Conservation (phyloP, 2,329 filamentous ascomycete genomes). For the Ampelomyces quisqualis region DNA sequence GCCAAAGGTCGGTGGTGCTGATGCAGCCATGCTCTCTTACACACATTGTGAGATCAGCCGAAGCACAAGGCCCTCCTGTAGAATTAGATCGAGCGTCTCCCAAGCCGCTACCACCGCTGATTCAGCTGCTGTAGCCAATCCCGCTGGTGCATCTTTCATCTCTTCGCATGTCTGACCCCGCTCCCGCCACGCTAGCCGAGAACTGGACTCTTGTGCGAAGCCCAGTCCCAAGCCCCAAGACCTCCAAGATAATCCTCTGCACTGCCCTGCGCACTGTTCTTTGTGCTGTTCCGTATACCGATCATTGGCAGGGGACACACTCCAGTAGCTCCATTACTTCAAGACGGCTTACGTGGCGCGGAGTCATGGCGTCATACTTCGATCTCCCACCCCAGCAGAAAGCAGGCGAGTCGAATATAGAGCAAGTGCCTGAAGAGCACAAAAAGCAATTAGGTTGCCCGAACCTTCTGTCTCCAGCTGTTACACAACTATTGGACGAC, state of each 20-base stretch:
- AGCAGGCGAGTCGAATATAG: slow-evolving; percentile 13
- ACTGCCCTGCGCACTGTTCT: slow-evolving; percentile 12
- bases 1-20: no score
- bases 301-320: slow-evolving; percentile 8
- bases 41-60: no score
- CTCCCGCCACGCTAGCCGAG: slow-evolving; percentile 5
- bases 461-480: slow-evolving; percentile 32
- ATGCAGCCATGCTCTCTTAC: no score
- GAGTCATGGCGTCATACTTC: slow-evolving; percentile 41
- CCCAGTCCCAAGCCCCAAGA: no score
- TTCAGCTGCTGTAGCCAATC: slow-evolving; percentile 7
- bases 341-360: slow-evolving; percentile 4
- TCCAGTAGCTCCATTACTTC: neutral
- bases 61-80: no score
- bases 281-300: slow-evolving; percentile 9
- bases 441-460: slow-evolving; percentile 17
- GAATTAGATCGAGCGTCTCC: no score
- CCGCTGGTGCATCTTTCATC: neutral
- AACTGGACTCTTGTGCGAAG: slow-evolving; percentile 3
- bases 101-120: neutral
- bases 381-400: slow-evolving; percentile 28
- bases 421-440: slow-evolving; percentile 16
- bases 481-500: slow-evolving; percentile 34
- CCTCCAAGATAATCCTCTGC: slow-evolving; percentile 7
- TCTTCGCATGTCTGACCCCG: slow-evolving; percentile 3